These are phyloP conservation scores for Rhynchospora pubera DNA, from an alignment of 176 grass and related monocot genomes.

Conservation along the genomic window DNA sequence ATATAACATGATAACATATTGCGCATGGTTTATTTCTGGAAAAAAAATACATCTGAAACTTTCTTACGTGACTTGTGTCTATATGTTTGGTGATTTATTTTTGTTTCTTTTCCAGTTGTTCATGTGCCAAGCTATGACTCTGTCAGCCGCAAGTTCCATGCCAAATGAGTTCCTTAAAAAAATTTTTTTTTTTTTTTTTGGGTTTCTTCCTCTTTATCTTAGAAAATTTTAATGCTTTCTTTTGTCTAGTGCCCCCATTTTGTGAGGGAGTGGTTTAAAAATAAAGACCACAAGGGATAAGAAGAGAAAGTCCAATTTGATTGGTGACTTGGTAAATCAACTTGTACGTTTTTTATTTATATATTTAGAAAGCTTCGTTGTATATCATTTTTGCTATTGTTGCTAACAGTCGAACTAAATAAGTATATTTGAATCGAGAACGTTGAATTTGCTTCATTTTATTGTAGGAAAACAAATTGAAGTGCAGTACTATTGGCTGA, in stretches of 20 bases:
- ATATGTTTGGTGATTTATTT: background rate
- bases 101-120: conserved; percentile 48
- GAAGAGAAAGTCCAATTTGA: conserved; percentile 15
- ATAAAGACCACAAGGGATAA: conserved; percentile 13
- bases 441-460: background rate
- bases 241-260: conserved; percentile 23
- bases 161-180: conserved; percentile 46
- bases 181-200: background rate
- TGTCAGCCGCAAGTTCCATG: conserved; percentile 71
- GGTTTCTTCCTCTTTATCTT: background rate
- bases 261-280: conserved; percentile 1
- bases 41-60: background rate
- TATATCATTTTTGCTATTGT: conserved; percentile 28
- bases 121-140: conserved; percentile 72
- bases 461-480: background rate
- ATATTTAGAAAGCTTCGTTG: background rate
- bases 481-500: background rate
- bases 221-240: conserved; percentile 36
- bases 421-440: conserved; percentile 3
- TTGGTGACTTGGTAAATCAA: conserved; percentile 7
- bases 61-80: background rate
- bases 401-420: conserved; percentile 7
- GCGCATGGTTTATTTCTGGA: no score
- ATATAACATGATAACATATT: no score
- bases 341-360: conserved; percentile 14